A percentile compares a stretch with the other conserved stretches of the same genome.
Evolutionary conservation across 495 filamentous ascomycete species (phyloP).

Genomic region (Sordaria brevicollis): DNA sequence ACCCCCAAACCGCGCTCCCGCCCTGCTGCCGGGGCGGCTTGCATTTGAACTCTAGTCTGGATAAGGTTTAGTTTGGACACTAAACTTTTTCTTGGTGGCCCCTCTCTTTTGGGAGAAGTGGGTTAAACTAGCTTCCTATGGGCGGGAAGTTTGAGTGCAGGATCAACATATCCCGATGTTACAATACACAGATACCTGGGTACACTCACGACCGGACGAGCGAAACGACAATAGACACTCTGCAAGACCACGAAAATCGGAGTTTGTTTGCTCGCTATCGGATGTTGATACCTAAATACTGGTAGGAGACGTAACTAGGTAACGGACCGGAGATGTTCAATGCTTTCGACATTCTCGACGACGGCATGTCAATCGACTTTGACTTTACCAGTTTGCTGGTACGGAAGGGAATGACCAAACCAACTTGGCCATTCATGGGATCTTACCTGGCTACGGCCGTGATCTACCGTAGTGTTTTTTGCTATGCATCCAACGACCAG

Average conservation of each 20-base stretch:
- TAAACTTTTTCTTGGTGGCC: background rate
- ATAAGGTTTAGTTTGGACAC: background rate
- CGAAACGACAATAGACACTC: too few relatives aligned
- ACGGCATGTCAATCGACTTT: conserved; percentile 68
- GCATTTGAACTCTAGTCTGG: background rate
- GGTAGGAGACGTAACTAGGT: background rate
- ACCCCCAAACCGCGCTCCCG: background rate
- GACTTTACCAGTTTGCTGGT: conserved; percentile 76
- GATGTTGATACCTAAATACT: too few relatives aligned
- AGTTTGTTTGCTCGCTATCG: background rate
- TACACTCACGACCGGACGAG: background rate
- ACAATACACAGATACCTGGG: too few relatives aligned
- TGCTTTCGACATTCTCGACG: conserved; percentile 97
- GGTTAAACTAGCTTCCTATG: too few relatives aligned
- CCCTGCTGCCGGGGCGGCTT: too few relatives aligned
- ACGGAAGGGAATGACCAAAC: too few relatives aligned
- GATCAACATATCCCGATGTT: background rate
- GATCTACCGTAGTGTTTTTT: background rate
- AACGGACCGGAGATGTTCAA: conserved; percentile 65
- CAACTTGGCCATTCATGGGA: background rate
- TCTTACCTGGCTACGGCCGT: background rate
- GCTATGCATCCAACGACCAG: background rate
- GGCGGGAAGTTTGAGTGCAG: too few relatives aligned
- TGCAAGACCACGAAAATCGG: too few relatives aligned
- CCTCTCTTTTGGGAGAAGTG: background rate